Base-by-base conservation (phyloP, 257 asterid species). In the Ajuga chamaepitys region DNA sequence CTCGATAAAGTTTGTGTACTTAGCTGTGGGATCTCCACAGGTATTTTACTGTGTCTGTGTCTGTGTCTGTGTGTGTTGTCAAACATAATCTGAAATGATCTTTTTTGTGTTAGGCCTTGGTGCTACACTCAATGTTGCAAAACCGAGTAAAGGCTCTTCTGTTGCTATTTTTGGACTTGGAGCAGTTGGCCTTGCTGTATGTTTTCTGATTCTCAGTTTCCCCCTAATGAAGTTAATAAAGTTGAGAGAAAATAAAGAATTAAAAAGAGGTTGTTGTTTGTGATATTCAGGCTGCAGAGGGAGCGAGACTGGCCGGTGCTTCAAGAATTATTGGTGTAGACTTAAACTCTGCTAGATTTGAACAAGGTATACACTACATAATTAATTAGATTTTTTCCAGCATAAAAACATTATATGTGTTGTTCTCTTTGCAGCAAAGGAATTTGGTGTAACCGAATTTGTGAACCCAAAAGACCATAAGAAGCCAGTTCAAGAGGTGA, bases 1-100 rank as follows among this genome's bases (percentile, higher is more conserved):
- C 83, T 90, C 37, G 95, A 90, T 62, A 89, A 83, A 83, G 95
- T 85, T 1, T 89, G 95, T 63, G 78, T 87, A 0, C 86, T 90
- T 1, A 87, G 97, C 54, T 87, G 96, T 44, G 97, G 96, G 56
- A 82, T 90, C 63, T 85, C 93, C 18, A 90, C 96, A 64, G 97
- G 97, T 90, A 73, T 6, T n/a, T n/a, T n/a, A n/a, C n/a, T n/a
- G n/a, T n/a, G n/a, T n/a, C n/a, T n/a, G n/a, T n/a, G n/a, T n/a
- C n/a, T n/a, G n/a, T n/a, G n/a, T n/a, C n/a, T n/a, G n/a, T n/a
- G n/a, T n/a, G n/a, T n/a, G n/a, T n/a, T n/a, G n/a, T n/a, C n/a
- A n/a, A n/a, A n/a, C n/a, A n/a, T n/a, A n/a, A n/a, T n/a, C n/a
- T 16, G 54, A 9, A 5, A 8, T 52, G 18, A 47, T 16, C 9